These are phyloP conservation scores for Cystobasidium slooffiae DNA, from an alignment of 1,284 basidiomycete genomes.

Conservation along the genomic window DNA sequence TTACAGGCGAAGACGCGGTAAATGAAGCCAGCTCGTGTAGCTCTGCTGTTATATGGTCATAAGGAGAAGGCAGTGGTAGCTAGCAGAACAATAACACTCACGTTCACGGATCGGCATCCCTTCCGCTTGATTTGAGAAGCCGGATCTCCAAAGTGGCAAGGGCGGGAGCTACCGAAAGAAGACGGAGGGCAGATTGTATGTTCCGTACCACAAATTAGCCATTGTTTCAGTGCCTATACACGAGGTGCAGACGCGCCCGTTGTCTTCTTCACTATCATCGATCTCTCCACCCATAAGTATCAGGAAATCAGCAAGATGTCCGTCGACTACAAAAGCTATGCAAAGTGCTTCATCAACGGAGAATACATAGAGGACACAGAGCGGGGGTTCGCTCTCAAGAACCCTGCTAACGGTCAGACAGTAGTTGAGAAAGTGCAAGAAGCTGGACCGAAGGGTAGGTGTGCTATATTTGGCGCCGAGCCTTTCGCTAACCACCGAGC, in stretches of 20 bases:
- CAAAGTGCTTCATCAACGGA: conserved; percentile 18
- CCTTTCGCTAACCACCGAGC: background rate
- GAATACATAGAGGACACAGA: conserved; percentile 15
- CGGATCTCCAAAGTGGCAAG: background rate
- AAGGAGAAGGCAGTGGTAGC: background rate
- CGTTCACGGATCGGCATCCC: background rate
- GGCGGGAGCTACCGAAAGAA: no score
- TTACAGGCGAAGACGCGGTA: background rate
- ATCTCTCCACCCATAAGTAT: background rate
- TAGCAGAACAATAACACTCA: no score
- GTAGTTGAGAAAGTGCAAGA: conserved; percentile 27
- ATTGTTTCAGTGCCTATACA: no score
- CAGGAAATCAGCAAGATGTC: background rate
- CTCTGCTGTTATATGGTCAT: background rate
- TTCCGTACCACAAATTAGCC: no score
- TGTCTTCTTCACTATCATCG: background rate
- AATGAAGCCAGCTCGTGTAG: background rate
- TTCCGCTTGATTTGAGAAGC: background rate
- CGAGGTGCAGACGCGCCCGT: background rate
- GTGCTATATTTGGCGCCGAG: background rate
- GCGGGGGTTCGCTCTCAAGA: conserved; percentile 4
- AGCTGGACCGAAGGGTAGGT: conserved; percentile 29
- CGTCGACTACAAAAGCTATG: conserved; percentile 25
- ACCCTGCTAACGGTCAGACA: conserved; percentile 13
- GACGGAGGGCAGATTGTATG: no score